Evolutionary conservation across 2,329 filamentous ascomycete species (phyloP).

Genomic region (Aspergillus candidus): DNA sequence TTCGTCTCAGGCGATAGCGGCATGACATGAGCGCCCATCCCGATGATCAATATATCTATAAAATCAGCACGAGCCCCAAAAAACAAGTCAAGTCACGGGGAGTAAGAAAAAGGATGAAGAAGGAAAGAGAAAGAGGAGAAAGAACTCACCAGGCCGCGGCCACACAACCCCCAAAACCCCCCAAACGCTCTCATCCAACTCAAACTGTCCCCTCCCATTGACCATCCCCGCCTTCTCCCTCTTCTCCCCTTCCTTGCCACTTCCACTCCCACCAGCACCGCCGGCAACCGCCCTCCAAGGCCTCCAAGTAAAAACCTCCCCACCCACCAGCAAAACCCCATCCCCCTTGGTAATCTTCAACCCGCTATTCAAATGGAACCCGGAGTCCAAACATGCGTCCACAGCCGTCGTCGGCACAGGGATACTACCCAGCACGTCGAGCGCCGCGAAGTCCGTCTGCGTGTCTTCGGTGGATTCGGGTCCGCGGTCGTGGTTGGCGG

Average conservation of each 20-base stretch:
- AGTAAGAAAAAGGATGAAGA: conserved; percentile 1
- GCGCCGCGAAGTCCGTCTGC: conserved; percentile 63
- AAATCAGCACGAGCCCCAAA: neutral
- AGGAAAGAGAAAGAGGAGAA: conserved; percentile 3
- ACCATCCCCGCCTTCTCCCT: conserved; percentile 47
- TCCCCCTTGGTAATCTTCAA: conserved; percentile 61
- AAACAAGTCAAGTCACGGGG: neutral
- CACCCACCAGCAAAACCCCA: conserved; percentile 72
- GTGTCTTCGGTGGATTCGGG: conserved; percentile 57
- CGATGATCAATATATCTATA: conserved; percentile 60
- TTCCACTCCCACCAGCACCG: too few species aligned
- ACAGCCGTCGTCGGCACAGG: conserved; percentile 75
- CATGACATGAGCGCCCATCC: conserved; percentile 67
- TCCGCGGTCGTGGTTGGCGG: conserved; percentile 51
- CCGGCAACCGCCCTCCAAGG: conserved; percentile 55
- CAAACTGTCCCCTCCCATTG: conserved; percentile 76
- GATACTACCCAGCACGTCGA: conserved; percentile 73
- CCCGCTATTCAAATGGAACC: conserved; percentile 82
- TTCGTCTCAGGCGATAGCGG: conserved; percentile 72
- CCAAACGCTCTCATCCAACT: conserved; percentile 64
- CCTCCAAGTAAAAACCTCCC: conserved; percentile 82
- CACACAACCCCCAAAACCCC: conserved; percentile 71
- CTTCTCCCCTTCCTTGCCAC: conserved; percentile 10
- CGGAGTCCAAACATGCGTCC: conserved; percentile 73
- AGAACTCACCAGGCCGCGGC: conserved; percentile 73